phyloP scores from a whole-genome alignment of 139 green algal species.

The Coelastrella sp. region DNA sequence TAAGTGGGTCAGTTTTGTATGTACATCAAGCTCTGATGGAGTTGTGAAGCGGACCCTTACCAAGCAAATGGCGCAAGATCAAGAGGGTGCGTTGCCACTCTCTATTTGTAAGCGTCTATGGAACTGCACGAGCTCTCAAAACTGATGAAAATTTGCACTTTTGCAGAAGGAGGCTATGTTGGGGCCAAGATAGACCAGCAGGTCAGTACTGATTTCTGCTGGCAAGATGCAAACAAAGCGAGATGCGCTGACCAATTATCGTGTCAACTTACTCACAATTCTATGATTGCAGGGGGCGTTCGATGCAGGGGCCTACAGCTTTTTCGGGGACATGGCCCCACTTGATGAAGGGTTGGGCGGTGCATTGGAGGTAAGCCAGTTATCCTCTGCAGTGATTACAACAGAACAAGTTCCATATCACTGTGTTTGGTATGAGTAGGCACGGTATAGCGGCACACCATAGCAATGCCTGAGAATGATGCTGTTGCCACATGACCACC shows the following conservation, averaged over 20 bases:
- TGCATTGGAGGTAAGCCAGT: slow-evolving; percentile 69
- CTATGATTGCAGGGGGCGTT: slow-evolving; percentile 44
- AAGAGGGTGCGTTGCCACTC: too few species aligned
- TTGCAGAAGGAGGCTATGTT: slow-evolving; percentile 25
- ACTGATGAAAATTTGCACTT: too few species aligned
- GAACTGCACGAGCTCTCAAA: too few species aligned
- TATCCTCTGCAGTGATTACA: too few species aligned
- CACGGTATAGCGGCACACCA: too few species aligned
- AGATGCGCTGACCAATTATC: not conserved
- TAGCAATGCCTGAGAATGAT: not conserved
- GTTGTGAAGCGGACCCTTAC: not conserved
- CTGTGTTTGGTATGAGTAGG: too few species aligned
- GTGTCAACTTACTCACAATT: too few species aligned
- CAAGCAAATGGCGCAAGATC: not conserved
- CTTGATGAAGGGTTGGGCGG: slow-evolving; percentile 61
- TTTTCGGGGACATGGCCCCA: slow-evolving; percentile 73
- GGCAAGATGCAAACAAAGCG: not conserved
- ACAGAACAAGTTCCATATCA: too few species aligned
- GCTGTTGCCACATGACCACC: slow-evolving; percentile 6
- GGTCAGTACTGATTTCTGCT: too few species aligned
- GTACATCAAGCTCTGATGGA: too few species aligned
- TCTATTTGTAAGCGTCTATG: too few species aligned
- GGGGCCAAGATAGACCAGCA: slow-evolving; percentile 28
- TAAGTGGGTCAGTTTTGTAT: too few species aligned
- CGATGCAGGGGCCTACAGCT: slow-evolving; percentile 71